These are phyloP conservation scores for Pyracantha coccinea DNA, from an alignment of 331 rosid species.

Conservation along the genomic window DNA sequence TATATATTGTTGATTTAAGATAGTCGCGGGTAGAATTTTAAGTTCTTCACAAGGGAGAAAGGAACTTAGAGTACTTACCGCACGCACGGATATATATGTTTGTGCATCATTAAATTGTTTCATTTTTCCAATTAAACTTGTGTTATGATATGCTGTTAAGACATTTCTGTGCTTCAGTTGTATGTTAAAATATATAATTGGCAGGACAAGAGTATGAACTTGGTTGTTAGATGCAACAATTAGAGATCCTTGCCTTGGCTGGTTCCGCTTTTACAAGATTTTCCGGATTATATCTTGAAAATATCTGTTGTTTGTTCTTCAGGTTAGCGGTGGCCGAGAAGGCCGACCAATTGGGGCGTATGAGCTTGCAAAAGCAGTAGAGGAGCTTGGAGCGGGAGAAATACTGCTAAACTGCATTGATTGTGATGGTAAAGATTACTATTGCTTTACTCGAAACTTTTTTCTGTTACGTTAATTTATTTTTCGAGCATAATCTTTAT, in stretches of 20 bases:
- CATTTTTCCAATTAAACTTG: neutral
- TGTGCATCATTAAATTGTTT: neutral
- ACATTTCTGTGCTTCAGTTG: neutral
- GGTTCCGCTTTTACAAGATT: neutral
- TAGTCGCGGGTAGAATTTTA: neutral
- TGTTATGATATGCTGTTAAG: neutral
- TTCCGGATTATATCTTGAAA: neutral
- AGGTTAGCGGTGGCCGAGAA: conserved; percentile 90
- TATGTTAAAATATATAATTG: neutral
- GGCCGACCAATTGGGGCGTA: conserved; percentile 90
- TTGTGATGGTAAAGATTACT: conserved; percentile 64
- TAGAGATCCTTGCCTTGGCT: neutral
- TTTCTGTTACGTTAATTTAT: neutral
- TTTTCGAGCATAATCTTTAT: neutral
- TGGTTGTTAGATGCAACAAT: neutral
- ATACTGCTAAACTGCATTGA: conserved; percentile 93
- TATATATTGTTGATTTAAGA: neutral
- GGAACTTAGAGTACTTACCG: neutral
- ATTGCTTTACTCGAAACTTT: neutral
- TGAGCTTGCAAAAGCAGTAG: conserved; percentile 92
- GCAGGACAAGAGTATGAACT: neutral
- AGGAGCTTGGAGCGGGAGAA: conserved; percentile 96
- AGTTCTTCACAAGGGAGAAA: neutral
- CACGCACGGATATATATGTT: neutral
- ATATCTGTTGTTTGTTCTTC: conserved; percentile 7